Base-by-base conservation (phyloP, 352 stramenopile genomes). In the Globisporangium nodosum region DNA sequence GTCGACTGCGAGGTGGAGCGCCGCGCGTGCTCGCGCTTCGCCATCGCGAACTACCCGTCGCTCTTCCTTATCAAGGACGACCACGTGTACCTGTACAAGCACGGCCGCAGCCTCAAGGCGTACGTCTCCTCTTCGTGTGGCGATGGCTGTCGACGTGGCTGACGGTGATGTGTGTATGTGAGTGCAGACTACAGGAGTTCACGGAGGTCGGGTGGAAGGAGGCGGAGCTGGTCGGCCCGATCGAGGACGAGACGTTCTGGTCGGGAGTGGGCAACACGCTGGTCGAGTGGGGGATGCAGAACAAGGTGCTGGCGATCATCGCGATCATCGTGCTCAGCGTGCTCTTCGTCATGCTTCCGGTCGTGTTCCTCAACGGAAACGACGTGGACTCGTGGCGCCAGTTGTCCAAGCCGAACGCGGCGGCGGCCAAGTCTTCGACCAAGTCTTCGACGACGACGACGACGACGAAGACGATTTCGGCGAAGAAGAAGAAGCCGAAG, bases 1-100 rank as follows among this genome's bases (percentile, higher is more conserved):
- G 50, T 66, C 15, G 66, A 85, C 56, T 93, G 84, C 63, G 90
- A 80, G 12, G 76, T 81, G 60, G 74, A 93, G 61, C 79, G 84
- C 49, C 81, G 80, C 21, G 73, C 92, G 11, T 93, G 84, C 66
- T 92, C 81, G 56, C 84, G 84, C 57, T 93, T 93, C 51, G 78
- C 73, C 9, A 80, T 93, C 45, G 82, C 79, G 49, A 80, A 78
- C 31, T 93, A 90, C 66, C 84, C 84, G 51, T 77, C 79, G 53
- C 70, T 93, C 21, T 83, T 88, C 58, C 90, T 84, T 65, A 60
- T 93, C 42, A 81, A 81, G n/a, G 65, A 89, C 7, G 80, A 78
- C 50, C 62, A 81, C 20, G 70, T 92, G 61, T 92, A 90, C 71
- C 73, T 76, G 60, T 93, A 92, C 66, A 76, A 90, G 65, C 76